Base-by-base conservation (phyloP, 2,329 filamentous ascomycete species). In the Penicillium sp. region DNA sequence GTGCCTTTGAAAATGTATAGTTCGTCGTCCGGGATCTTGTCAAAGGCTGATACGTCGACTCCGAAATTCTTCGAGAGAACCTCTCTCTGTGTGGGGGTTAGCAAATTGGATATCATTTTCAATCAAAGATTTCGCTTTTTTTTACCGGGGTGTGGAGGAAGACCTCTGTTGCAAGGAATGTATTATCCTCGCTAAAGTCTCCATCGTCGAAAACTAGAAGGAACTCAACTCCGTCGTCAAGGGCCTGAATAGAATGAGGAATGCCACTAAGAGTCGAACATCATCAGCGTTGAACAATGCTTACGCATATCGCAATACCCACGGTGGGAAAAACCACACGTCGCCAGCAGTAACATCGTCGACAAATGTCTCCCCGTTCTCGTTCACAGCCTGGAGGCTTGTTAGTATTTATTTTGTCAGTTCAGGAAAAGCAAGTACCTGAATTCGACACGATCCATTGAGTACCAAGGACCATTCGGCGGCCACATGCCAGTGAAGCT, bases 1-100 rank as follows among this genome's bases (percentile, higher is more conserved):
- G 84, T 82, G 57, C 88, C 89, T 64, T 88, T 82, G 78, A 92
- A 92, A 69, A 92, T 92, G 78, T 90, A 92, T 64, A 89, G 89
- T 64, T 92, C 78, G 8, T 79, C 76, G 48, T 83, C 72, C 4
- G 88, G 88, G 11, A 90, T 80, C 58, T 87, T 80, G 16, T 83
- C 81, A 65, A 92, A 81, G 8, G 76, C 77, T 2, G 74, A 71
- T 34, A 80, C 66, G 31, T 81, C 75, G 8, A 79, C 72, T 31
- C 78, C 72, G 31, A 85, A 74, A 61, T 85, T 77, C 69, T 85
- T 85, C 29, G 82, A 78, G 42, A 85, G 73, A 2, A 85, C 80
- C 34, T 73, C 71, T 71, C 72, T 74, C 73, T 76, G 29, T 20
- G 24, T 24, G 1, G 2, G 5, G 4, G 4, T 38, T 42, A 39